Percentiles rank a stretch among this genome's conserved stretches.
These are phyloP conservation scores for Fonsecaea monophora DNA, from an alignment of 2,329 filamentous ascomycete genomes.

Conservation along the genomic window DNA sequence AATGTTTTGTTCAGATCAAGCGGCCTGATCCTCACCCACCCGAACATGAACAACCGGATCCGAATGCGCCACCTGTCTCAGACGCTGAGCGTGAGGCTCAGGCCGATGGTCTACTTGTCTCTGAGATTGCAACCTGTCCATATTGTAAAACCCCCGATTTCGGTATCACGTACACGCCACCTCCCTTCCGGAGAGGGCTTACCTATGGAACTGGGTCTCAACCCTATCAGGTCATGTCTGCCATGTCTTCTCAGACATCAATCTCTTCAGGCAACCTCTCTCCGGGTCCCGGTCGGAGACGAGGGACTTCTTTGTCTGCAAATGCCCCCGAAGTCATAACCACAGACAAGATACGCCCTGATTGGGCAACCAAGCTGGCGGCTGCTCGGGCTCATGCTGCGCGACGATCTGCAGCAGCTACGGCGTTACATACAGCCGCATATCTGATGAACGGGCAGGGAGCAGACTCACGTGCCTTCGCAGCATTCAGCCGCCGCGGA, in stretches of 20 bases:
- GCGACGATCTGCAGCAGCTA: constrained; percentile 87
- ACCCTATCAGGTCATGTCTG: constrained; percentile 64
- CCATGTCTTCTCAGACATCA: constrained; percentile 87
- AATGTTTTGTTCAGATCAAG: constrained; percentile 99
- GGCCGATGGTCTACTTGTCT: constrained; percentile 72
- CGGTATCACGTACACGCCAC: constrained; percentile 91
- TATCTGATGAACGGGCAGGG: constrained; percentile 70
- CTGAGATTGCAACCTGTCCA: constrained; percentile 88
- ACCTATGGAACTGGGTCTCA: constrained; percentile 66
- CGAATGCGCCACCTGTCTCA: constrained; percentile 46
- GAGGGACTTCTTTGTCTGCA: constrained; percentile 76
- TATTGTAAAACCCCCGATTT: constrained; percentile 96
- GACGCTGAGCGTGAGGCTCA: constrained; percentile 49
- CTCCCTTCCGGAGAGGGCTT: constrained; percentile 84
- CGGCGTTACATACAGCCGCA: constrained; percentile 90
- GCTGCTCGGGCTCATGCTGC: constrained; percentile 84
- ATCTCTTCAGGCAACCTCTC: constrained; percentile 64
- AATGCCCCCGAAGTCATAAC: constrained; percentile 86
- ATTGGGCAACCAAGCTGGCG: constrained; percentile 90
- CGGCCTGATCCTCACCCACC: constrained; percentile 88
- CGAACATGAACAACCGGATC: constrained; percentile 68
- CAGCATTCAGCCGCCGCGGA: constrained; percentile 65
- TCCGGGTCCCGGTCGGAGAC: constrained; percentile 55
- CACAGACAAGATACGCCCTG: constrained; percentile 88
- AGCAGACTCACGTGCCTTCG: constrained; percentile 59